Evolutionary conservation across 2,329 filamentous ascomycete genomes (phyloP), one percentile per base, ranked within the genome.

Genomic region (Trichophyton simii): DNA sequence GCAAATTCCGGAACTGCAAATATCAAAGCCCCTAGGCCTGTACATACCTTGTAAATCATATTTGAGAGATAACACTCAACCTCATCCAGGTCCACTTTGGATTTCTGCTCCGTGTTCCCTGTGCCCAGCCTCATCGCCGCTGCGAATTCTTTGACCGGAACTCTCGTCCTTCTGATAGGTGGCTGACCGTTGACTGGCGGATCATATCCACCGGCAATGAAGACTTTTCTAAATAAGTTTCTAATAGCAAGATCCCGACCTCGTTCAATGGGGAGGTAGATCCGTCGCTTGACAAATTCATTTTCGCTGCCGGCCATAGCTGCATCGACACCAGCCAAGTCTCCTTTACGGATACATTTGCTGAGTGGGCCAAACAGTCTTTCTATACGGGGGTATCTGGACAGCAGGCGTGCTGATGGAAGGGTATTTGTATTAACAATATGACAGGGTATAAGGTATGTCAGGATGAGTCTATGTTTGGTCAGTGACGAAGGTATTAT

Each of bases 21-120:
- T 54, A n/a, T 20, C 28, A 22, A 11, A 60, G 6, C 78, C 63
- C 75, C 95, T 13, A 11, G 11, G 9, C 5, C 8, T 31, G 8
- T 25, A 50, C 22, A 15, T 28, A 50, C 92, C 84, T 97, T 99
- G 79, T 97, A 99, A 64, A 99, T 96, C 83, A 96, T 89, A 72
- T 96, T 97, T 31, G 94, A 90, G 69, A 99, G 72, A 68, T 96
- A 77, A 73, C 94, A 99, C 74, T 99, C 95, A 3, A 97, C 91
- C 74, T 99, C 94, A 71, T 99, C 95, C 36, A 83, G 81, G 68
- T 96, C 94, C 38, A 95, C 79, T 38, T 79, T 76, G 70, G 88
- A 75, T 69, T 78, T 74, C 64, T 75, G 70, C 66, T 76, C 71
- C 1, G 73, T 71, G 36, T 74, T 72, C 61, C 80, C 79, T 66